Evolutionary conservation across 345 rosid species (phyloP).

Genomic region (Boechera stricta): DNA sequence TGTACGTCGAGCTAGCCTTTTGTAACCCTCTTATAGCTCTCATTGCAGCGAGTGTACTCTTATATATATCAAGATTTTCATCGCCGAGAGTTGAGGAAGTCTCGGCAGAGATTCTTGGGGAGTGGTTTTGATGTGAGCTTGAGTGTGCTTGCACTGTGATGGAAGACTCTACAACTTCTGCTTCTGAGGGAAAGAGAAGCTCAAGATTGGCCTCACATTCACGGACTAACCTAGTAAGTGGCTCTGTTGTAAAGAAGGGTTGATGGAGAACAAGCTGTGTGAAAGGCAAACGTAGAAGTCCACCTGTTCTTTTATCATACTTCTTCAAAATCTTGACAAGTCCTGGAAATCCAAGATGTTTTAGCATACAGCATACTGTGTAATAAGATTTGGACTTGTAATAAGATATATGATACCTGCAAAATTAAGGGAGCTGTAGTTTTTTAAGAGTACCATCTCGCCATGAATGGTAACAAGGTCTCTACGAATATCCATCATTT

Average conservation of each 20-base stretch:
- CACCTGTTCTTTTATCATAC: slow-evolving; percentile 91
- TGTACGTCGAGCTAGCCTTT: slow-evolving; percentile 87
- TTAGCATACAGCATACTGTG: slow-evolving; percentile 2
- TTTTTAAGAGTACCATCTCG: slow-evolving; percentile 93
- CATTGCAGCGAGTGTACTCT: slow-evolving; percentile 96
- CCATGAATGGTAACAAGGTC: slow-evolving; percentile 91
- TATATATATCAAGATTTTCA: slow-evolving; percentile 70
- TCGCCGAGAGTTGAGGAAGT: slow-evolving; percentile 61
- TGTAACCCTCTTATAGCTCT: slow-evolving; percentile 82
- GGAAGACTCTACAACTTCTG: slow-evolving; percentile 77
- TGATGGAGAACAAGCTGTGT: slow-evolving; percentile 79
- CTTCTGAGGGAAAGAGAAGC: slow-evolving; percentile 84
- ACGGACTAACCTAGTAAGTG: slow-evolving; percentile 79
- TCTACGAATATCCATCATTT: slow-evolving; percentile 92
- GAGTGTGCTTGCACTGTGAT: slow-evolving; percentile 22
- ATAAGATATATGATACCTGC: slow-evolving; percentile 56
- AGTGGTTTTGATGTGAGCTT: slow-evolving; percentile 19
- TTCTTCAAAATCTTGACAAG: slow-evolving; percentile 87
- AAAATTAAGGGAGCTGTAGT: slow-evolving; percentile 88
- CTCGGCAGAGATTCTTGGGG: slow-evolving; percentile 47
- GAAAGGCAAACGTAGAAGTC: slow-evolving; percentile 73
- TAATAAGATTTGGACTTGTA: not conserved
- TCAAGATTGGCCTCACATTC: slow-evolving; percentile 92
- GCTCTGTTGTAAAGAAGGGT: slow-evolving; percentile 86
- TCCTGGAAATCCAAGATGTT: slow-evolving; percentile 51